Evolutionary conservation across 23 red algal genomes (phyloP).

Genomic region (Gracilaria gracilis): DNA sequence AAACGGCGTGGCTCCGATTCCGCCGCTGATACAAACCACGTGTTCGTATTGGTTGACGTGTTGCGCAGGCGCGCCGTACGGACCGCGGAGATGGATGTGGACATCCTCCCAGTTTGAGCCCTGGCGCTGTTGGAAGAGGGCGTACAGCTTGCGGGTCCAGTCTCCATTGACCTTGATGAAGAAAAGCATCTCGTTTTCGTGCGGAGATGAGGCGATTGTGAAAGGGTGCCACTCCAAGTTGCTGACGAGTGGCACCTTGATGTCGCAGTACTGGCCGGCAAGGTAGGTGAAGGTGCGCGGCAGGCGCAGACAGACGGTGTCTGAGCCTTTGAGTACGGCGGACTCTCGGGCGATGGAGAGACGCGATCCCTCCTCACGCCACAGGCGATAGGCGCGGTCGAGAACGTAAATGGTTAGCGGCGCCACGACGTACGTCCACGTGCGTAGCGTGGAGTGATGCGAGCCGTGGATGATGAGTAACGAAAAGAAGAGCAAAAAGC

Average conservation of each 20-base stretch:
- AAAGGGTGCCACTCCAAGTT: conserved; percentile 87
- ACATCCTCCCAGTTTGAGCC: conserved; percentile 37
- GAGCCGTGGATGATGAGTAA: conserved; percentile 77
- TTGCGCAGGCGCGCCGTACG: conserved; percentile 83
- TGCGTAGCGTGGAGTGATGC: conserved; percentile 49
- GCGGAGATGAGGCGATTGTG: conserved; percentile 73
- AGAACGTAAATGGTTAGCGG: conserved; percentile 71
- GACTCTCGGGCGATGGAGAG: conserved; percentile 28
- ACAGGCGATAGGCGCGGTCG: conserved; percentile 61
- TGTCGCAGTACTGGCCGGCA: conserved; percentile 85
- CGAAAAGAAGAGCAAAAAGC: conserved; percentile 70
- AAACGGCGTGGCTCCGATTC: conserved; percentile 86
- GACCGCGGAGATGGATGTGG: conserved; percentile 69
- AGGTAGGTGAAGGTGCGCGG: conserved; percentile 71
- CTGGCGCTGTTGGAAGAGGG: conserved; percentile 47
- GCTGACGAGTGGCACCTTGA: conserved; percentile 83
- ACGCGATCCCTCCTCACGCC: conserved; percentile 51
- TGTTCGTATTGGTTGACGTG: conserved; percentile 88
- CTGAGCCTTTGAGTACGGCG: conserved; percentile 48
- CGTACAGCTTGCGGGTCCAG: conserved; percentile 82
- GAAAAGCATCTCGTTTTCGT: conserved; percentile 85
- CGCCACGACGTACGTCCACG: conserved; percentile 71
- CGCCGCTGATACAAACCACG: conserved; percentile 82
- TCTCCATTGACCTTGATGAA: conserved; percentile 90
- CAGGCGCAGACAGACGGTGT: conserved; percentile 70